These are phyloP conservation scores for Teratosphaeria nubilosa DNA, from an alignment of 2,329 filamentous ascomycete genomes.

Conservation along the genomic window DNA sequence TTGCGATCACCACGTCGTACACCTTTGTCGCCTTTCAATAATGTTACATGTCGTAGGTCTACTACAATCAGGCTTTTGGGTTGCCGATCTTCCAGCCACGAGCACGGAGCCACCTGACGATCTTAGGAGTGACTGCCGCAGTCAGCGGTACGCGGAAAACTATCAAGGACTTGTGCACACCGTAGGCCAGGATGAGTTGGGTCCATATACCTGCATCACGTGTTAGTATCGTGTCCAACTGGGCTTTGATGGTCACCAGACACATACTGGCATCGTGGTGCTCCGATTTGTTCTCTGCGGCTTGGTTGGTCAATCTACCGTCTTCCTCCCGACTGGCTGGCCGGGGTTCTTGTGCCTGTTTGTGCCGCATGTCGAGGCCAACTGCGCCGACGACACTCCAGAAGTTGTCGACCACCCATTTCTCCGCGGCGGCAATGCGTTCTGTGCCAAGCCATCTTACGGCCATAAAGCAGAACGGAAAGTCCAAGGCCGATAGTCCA, in stretches of 20 bases:
- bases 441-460: conserved; percentile 78
- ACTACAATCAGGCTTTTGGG: neutral
- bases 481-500: conserved; percentile 71
- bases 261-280: conserved; percentile 21
- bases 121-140: conserved; percentile 80
- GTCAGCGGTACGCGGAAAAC: conserved; percentile 91
- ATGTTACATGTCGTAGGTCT: neutral
- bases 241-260: conserved; percentile 14
- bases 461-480: conserved; percentile 87
- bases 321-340: conserved; percentile 5
- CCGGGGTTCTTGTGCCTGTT: neutral
- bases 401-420: conserved; percentile 53
- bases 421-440: conserved; percentile 65
- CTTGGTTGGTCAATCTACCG: conserved; percentile 4
- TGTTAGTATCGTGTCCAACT: neutral
- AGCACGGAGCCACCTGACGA: conserved; percentile 75
- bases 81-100: conserved; percentile 97
- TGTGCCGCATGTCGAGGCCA: conserved; percentile 11
- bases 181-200: conserved; percentile 85
- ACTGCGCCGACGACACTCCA: conserved; percentile 51
- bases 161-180: conserved; percentile 96
- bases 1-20: neutral
- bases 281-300: conserved; percentile 1
- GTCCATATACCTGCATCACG: conserved; percentile 58
- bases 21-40: neutral